Base-by-base conservation (phyloP, 73 alveolate species). In the Stentor coeruleus region DNA sequence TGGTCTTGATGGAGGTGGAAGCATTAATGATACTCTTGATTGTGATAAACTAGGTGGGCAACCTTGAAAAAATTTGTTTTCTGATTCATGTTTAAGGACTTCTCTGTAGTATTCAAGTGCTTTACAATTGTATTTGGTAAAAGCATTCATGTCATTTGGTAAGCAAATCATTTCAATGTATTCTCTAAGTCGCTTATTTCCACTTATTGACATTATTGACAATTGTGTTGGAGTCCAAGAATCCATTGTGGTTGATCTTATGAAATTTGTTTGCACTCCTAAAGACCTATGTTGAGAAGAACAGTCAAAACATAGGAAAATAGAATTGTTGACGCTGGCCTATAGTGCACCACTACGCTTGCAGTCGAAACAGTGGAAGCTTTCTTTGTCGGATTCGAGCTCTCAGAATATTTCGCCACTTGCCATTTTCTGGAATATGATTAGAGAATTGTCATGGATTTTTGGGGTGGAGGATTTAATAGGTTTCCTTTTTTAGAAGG, bases 181-280 rank as follows among this genome's bases (percentile, higher is more conserved):
- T 59, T 86, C 93, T 85, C 90, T 86, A 4, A 95, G 86, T 49
- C 89, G 94, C 84, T 92, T 91, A 89, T 97, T 95, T 39, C 99
- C 99, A 38, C 99, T 98, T 33, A 86, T 81, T 79, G 89, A 83
- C 98, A 97, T 94, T 87, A 93, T 59, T 75, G 93, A 92, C 37
- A 97, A 83, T 84, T 96, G 97, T 77, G 81, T 91, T 41, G 90
- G 94, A 59, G 93, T 89, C 98, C 98, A 95, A 39, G 95, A 87
- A 41, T 97, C 99, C 87, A 97, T 89, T 58, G 90, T 88, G 26
- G 94, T 77, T 20, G 99, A 96, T 86, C 95, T 85, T 26, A 97
- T 92, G 83, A 91, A 90, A 80, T 96, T 92, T 37, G 83, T 81
- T 75, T 96, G 94, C 28, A 93, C 98, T 14, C 98, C 98, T 41